Evolutionary conservation across 2,329 filamentous ascomycete genomes (phyloP).

Genomic region (Lachnellula cervina): DNA sequence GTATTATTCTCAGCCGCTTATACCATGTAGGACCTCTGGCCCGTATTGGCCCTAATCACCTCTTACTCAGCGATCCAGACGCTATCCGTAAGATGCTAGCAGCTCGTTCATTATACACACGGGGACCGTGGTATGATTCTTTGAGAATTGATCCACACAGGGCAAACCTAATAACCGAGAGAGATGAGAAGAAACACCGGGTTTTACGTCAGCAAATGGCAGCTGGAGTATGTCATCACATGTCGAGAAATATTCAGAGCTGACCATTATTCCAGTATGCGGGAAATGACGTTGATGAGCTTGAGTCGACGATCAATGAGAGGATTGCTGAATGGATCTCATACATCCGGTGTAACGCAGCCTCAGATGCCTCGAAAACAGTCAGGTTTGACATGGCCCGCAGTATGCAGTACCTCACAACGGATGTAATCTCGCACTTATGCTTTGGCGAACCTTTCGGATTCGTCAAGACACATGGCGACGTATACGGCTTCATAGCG

Average conservation of each 20-base stretch:
- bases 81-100: slow-evolving; percentile 10
- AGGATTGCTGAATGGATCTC: slow-evolving; percentile 42
- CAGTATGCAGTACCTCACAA: slow-evolving; percentile 44
- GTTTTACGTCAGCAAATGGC: slow-evolving; percentile 44
- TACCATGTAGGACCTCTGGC: slow-evolving; percentile 12
- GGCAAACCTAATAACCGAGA: slow-evolving; percentile 48
- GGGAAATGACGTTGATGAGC: slow-evolving; percentile 43
- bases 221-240: slow-evolving; percentile 36
- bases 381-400: slow-evolving; percentile 46
- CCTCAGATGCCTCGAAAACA: slow-evolving; percentile 34
- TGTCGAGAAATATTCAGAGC: not conserved
- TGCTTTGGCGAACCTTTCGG: slow-evolving; percentile 49
- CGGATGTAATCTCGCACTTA: slow-evolving; percentile 50
- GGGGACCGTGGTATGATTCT: slow-evolving; percentile 33
- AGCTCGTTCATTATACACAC: slow-evolving; percentile 12
- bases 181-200: slow-evolving; percentile 42
- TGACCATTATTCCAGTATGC: slow-evolving; percentile 49
- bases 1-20: not conserved
- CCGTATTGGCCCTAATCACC: slow-evolving; percentile 18
- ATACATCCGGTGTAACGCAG: slow-evolving; percentile 46
- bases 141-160: slow-evolving; percentile 47
- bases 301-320: slow-evolving; percentile 46
- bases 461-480: slow-evolving; percentile 43
- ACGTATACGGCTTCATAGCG: slow-evolving; percentile 44
- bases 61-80: slow-evolving; percentile 17